Evolutionary conservation across 805 yeast genomes (phyloP), one percentile per base, ranked within the genome.

Genomic region (Yamadazyma takamatsuzukensis): DNA sequence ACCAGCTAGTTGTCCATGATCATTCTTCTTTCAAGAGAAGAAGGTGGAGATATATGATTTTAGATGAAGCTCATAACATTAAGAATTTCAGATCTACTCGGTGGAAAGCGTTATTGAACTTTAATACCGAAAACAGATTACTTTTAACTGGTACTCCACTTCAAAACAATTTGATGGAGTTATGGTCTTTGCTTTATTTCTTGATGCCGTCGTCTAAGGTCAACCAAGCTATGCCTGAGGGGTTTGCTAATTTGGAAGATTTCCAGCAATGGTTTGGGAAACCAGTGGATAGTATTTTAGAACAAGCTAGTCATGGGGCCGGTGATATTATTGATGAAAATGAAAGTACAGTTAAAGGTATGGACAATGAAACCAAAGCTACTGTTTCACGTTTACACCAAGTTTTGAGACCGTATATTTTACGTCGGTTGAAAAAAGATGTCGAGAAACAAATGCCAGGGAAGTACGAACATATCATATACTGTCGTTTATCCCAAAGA

Each of bases 371-470:
- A 49, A 87, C 97, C 0, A 75, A 75, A 40, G 76, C 78, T 40
- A 89, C 97, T 0, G 95, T 93, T 18, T 68, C 84, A 9, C 83
- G 94, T 51, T 68, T 93, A 34, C 99, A 93, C 59, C 95, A 87
- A 54, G 95, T 93, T 14, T 64, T 93, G 45, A 75, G 98, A 43
- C 99, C 99, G 0, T 93, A 90, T 50, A 64, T 93, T 24, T 64
- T 93, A 39, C 78, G 99, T 55, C 78, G 99, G 44, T 72, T 93
- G 51, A 93, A 93, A 54, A 87, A 85, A 14, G 99, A 93, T 59
- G 99, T 93, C 10, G 99, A 93, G 49, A 88, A 90, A 51, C 98
- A 93, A 59, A 93, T 93, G 98, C 99, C 99, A 1, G 96, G 84
- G 0, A 93, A 93, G 52, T 85, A 88, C 56, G 99, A 93, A 55